These are phyloP conservation scores for Gentiana macrophylla DNA, from an alignment of 257 asterid species.

Conservation along the genomic window DNA sequence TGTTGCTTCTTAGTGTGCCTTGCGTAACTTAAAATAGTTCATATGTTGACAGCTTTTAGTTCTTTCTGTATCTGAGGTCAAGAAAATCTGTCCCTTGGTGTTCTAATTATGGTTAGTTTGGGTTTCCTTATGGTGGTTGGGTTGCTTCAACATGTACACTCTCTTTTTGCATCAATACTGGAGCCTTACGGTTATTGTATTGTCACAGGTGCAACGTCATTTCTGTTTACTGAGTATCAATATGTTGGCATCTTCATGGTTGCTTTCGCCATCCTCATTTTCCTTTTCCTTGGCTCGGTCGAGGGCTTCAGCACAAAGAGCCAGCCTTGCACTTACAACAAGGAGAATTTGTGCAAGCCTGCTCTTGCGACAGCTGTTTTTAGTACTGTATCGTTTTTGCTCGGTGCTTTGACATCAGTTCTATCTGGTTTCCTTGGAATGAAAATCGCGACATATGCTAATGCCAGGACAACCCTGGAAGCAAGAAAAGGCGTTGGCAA, in stretches of 20 bases:
- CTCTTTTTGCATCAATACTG: neutral
- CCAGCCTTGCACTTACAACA: constrained; percentile 26
- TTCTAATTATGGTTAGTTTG: too few species aligned
- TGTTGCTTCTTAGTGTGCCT: too few species aligned
- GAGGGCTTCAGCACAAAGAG: constrained; percentile 64
- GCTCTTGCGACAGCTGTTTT: constrained; percentile 75
- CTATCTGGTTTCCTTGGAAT: constrained; percentile 88
- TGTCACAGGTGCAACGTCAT: constrained; percentile 76
- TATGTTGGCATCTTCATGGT: constrained; percentile 84
- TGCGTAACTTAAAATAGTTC: too few species aligned
- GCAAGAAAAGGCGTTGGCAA: constrained; percentile 78
- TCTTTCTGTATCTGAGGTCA: too few species aligned
- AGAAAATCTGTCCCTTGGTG: too few species aligned
- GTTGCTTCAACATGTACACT: too few species aligned
- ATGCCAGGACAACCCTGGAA: constrained; percentile 87
- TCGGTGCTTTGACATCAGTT: constrained; percentile 81
- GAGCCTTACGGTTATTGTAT: constrained; percentile 2
- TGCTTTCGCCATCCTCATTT: constrained; percentile 82
- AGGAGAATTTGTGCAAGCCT: constrained; percentile 27
- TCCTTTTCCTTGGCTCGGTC: constrained; percentile 86
- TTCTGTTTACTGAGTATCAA: constrained; percentile 63
- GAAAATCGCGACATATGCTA: constrained; percentile 92
- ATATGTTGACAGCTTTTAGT: too few species aligned
- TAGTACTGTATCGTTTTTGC: constrained; percentile 74
- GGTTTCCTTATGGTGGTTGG: too few species aligned